phyloP scores from a whole-genome alignment of 2,329 filamentous ascomycete genomes.

The Ophiocordyceps camponoti-saundersi region DNA sequence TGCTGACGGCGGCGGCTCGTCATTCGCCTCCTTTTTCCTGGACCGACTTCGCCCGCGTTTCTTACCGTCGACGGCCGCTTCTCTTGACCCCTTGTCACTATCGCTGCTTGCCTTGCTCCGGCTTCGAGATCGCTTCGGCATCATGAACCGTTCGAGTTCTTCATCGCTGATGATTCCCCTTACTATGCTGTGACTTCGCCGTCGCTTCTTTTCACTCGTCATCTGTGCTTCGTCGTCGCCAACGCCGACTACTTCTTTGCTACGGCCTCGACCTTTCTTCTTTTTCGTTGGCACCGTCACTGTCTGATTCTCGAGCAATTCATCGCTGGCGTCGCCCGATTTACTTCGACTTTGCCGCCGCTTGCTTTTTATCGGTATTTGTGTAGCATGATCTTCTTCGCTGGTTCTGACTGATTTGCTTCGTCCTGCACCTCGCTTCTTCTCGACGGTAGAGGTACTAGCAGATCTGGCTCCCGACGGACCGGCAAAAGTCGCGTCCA shows the following conservation, averaged over 20 bases:
- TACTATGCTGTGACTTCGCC: background rate
- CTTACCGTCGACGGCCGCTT: background rate
- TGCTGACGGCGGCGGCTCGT: conserved; percentile 17
- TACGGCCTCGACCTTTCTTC: background rate
- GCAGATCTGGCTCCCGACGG: background rate
- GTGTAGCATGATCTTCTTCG: background rate
- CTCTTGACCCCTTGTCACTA: no score
- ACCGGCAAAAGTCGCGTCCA: background rate
- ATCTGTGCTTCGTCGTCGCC: background rate
- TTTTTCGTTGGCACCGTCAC: background rate
- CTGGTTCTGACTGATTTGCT: background rate
- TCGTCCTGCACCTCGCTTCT: background rate
- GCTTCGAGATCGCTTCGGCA: background rate
- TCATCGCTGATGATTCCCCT: background rate
- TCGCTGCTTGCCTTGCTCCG: background rate
- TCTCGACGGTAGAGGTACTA: background rate
- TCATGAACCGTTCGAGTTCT: background rate
- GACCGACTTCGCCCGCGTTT: no score
- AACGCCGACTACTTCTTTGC: background rate
- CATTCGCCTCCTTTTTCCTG: background rate
- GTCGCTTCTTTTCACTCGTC: background rate
- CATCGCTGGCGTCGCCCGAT: conserved; percentile 9
- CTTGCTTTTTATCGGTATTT: conserved; percentile 6
- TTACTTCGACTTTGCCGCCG: conserved; percentile 16
- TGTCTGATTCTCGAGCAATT: conserved; percentile 2